Evolutionary conservation across 306 rosid genomes (phyloP), one percentile per base, ranked within the genome.

Genomic region (Leucaena leucocephala): DNA sequence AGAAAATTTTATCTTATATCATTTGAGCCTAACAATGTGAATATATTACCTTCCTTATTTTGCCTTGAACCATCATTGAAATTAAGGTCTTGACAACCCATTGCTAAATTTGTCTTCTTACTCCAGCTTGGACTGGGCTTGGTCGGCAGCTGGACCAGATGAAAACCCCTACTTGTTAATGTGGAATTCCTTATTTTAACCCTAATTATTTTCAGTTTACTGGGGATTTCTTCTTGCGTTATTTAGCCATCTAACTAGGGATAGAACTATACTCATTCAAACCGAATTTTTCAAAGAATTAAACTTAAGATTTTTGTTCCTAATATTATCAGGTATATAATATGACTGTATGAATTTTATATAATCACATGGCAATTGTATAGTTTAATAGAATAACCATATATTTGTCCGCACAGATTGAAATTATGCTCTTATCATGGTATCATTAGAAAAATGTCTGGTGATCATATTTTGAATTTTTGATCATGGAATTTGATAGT

Each of bases 191-290:
- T 55, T 11, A 55, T 55, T 17, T 54, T n/a, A 16, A 17, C 27
- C 59, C 59, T 17, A 7, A 54, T 54, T 54, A n/a, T 54, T n/a
- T 55, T 55, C 61, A 55, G 33, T n/a, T n/a, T n/a, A 55, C 4
- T 17, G 61, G 27, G 61, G 33, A 55, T 55, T 55, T 55, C 27
- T 55, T 55, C 61, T n/a, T n/a, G 21, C 4, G 22, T 55, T n/a
- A n/a, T 55, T n/a, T 55, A 55, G 10, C 10, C 61, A 55, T 55
- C 61, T 64, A 64, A 35, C n/a, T 64, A 57, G 35, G 63, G 63
- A 57, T 34, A 21, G 63, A 57, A 64, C 69, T 14, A 35, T 64
- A 64, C 44, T 35, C 44, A 14, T 34, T 64, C 40, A 16, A 15
- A 14, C 22, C 11, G 11, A 35, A 14, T 2, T 8, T 35, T 36